Percentiles rank a stretch among this genome's conserved stretches.
These are phyloP conservation scores for Penicillium lagena DNA, from an alignment of 495 filamentous ascomycete genomes.

Conservation along the genomic window DNA sequence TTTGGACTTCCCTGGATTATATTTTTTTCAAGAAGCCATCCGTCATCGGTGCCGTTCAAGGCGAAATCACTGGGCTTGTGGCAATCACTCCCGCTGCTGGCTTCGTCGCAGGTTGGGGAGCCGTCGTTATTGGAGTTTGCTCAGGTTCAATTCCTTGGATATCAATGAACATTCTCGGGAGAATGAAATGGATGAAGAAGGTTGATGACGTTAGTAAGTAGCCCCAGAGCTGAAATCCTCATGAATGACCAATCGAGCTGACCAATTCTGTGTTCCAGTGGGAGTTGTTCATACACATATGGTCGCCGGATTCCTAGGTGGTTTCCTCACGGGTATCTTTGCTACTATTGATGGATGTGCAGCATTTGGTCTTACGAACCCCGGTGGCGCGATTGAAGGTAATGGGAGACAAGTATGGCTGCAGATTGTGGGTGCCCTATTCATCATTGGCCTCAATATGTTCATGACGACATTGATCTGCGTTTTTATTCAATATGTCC, in stretches of 20 bases:
- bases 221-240: too few species aligned
- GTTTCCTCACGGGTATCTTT: constrained; percentile 48
- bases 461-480: constrained; percentile 49
- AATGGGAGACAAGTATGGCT: constrained; percentile 48
- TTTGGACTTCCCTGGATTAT: constrained; percentile 41
- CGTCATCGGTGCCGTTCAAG: constrained; percentile 46
- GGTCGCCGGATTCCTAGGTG: constrained; percentile 44
- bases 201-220: constrained; percentile 40
- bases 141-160: constrained; percentile 48
- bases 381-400: constrained; percentile 45
- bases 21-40: constrained; percentile 45
- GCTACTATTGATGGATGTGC: constrained; percentile 43
- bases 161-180: constrained; percentile 46
- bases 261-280: constrained; percentile 11
- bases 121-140: constrained; percentile 42
- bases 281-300: constrained; percentile 50
- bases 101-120: constrained; percentile 51
- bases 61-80: constrained; percentile 50
- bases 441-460: constrained; percentile 50
- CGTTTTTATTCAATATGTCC: constrained; percentile 49
- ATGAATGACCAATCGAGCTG: too few species aligned
- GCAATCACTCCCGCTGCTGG: constrained; percentile 52
- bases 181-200: constrained; percentile 34
- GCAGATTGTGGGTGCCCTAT: constrained; percentile 48
- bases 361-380: constrained; percentile 43